These are phyloP conservation scores for Tilletiaria anomala DNA, from an alignment of 1,284 basidiomycete species.

Conservation along the genomic window DNA sequence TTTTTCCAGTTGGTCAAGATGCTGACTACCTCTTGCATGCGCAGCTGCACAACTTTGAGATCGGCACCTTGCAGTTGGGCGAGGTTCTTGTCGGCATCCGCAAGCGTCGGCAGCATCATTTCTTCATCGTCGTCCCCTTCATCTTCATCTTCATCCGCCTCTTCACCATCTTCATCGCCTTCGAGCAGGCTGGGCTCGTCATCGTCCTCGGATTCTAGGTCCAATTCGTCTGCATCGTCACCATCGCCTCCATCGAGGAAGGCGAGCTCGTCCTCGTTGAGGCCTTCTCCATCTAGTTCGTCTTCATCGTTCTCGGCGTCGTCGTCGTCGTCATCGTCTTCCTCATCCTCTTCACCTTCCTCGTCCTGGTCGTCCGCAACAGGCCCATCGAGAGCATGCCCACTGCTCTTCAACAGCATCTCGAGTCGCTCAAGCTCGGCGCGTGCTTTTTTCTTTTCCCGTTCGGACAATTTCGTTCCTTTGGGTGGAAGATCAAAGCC, in stretches of 20 bases:
- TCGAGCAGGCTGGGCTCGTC: background rate
- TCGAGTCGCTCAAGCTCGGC: conserved; percentile 38
- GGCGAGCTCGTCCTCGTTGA: conserved; percentile 1
- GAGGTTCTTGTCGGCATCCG: conserved; percentile 64
- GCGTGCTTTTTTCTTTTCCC: conserved; percentile 34
- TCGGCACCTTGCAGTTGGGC: conserved; percentile 42
- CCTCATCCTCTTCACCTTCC: conserved; percentile 3
- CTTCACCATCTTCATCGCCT: conserved; percentile 2
- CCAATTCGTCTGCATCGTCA: conserved; percentile 4
- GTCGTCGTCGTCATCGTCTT: conserved; percentile 4
- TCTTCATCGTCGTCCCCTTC: conserved; percentile 42
- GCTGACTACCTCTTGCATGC: conserved; percentile 75
- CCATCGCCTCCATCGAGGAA: background rate
- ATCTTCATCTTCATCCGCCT: conserved; percentile 9
- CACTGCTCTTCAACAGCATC: conserved; percentile 32
- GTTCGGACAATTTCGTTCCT: conserved; percentile 27
- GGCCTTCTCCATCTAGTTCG: conserved; percentile 14
- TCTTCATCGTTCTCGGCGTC: conserved; percentile 3
- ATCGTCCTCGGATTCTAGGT: conserved; percentile 4
- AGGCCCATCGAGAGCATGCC: conserved; percentile 23
- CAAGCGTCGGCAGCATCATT: conserved; percentile 63
- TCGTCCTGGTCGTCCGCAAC: conserved; percentile 11
- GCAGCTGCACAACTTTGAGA: conserved; percentile 65
- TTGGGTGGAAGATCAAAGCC: conserved; percentile 19
- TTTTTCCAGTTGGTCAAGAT: conserved; percentile 46